Evolutionary conservation across 2,329 filamentous ascomycete genomes (phyloP).

Genomic region (Purpureocillium lavendulum): DNA sequence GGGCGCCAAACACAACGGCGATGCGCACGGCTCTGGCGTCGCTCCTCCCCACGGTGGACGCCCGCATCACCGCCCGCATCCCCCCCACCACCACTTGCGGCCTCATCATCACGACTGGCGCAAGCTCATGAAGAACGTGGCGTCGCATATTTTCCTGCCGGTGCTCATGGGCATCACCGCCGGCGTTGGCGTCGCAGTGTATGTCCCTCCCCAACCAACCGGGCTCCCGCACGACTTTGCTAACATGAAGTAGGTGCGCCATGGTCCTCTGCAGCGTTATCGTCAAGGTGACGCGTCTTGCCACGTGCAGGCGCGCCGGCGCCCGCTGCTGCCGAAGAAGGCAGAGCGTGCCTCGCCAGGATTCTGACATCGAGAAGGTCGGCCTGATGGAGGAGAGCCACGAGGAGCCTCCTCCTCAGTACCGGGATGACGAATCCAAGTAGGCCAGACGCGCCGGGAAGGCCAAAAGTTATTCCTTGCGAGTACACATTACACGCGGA

Average conservation of each 20-base stretch:
- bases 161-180: constrained; percentile 60
- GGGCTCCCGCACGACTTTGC: constrained; percentile 4
- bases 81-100: constrained; percentile 6
- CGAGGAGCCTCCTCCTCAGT: constrained; percentile 18
- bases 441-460: no score
- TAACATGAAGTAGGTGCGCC: constrained; percentile 39
- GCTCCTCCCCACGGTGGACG: neutral
- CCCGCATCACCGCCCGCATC: constrained; percentile 6
- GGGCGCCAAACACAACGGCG: constrained; percentile 8
- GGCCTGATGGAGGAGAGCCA: constrained; percentile 34
- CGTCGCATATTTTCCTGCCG: constrained; percentile 57
- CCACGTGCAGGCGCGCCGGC: constrained; percentile 18
- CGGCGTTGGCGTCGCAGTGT: constrained; percentile 59
- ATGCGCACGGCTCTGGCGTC: no score
- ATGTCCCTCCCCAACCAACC: constrained; percentile 18
- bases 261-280: constrained; percentile 57
- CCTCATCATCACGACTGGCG: constrained; percentile 24
- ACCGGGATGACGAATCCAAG: constrained; percentile 16
- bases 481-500: no score
- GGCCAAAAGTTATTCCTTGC: no score
- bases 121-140: constrained; percentile 44
- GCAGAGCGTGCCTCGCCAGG: neutral
- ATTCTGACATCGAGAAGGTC: constrained; percentile 37
- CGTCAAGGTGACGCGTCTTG: constrained; percentile 48
- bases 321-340: constrained; percentile 7